Conservation (phyloP, 1,284 basidiomycete genomes). For the Apiotrichum gracile region DNA sequence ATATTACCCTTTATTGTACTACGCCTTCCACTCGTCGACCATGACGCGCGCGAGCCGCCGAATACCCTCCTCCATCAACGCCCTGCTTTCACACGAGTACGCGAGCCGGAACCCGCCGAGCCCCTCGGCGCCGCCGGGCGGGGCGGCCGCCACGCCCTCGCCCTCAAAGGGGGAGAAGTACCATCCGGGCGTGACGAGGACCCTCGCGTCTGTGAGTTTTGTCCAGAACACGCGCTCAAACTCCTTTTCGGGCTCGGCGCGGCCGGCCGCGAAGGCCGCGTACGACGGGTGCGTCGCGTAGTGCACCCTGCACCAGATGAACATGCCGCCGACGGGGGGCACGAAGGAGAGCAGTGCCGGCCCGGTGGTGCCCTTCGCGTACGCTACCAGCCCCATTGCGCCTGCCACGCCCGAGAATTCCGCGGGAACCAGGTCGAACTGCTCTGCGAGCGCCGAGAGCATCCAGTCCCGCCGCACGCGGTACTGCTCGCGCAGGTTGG, state of each 20-base stretch:
- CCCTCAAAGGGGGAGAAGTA: slow-evolving; percentile 25
- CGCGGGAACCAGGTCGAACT: slow-evolving; percentile 20
- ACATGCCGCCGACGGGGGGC: slow-evolving; percentile 51
- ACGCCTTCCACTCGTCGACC: slow-evolving; percentile 17
- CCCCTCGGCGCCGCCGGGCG: slow-evolving; percentile 16
- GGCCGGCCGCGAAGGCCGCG: slow-evolving; percentile 2
- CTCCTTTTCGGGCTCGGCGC: neutral
- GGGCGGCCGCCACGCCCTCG: slow-evolving; percentile 6
- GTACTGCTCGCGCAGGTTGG: slow-evolving; percentile 48
- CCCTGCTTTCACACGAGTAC: slow-evolving; percentile 20
- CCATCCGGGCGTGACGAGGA: slow-evolving; percentile 26
- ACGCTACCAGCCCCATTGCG: slow-evolving; percentile 20
- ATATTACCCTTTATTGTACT: too few species aligned
- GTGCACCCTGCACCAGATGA: slow-evolving; percentile 32
- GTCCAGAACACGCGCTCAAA: slow-evolving; percentile 23
- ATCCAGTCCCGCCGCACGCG: slow-evolving; percentile 38
- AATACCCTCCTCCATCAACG: slow-evolving; percentile 20
- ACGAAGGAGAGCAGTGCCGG: slow-evolving; percentile 56
- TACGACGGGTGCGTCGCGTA: slow-evolving; percentile 19
- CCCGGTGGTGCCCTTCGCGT: slow-evolving; percentile 10
- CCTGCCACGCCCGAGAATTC: slow-evolving; percentile 5
- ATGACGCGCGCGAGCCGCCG: slow-evolving; percentile 17
- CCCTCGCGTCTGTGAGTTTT: slow-evolving; percentile 13
- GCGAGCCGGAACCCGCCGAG: slow-evolving; percentile 25
- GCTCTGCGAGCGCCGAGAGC: slow-evolving; percentile 12